Evolutionary conservation across 2,329 filamentous ascomycete genomes (phyloP), one percentile per base, ranked within the genome.

Genomic region (Xylariales sp.): DNA sequence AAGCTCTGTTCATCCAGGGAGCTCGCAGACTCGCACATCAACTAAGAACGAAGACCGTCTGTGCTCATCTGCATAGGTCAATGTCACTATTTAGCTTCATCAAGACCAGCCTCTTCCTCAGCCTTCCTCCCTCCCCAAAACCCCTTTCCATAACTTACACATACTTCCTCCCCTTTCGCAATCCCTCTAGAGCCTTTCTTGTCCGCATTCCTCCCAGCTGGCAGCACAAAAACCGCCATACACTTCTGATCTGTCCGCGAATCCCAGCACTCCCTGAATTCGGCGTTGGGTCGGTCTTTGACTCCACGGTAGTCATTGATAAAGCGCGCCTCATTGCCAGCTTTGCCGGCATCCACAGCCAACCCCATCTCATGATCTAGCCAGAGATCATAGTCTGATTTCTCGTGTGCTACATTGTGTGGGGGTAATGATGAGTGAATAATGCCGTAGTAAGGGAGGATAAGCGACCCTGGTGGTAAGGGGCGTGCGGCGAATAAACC

Each of bases 261-360:
- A 57, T 79, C 76, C 76, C 77, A 82, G 2, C 71, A 72, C 47
- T 75, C 72, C 31, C 64, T 66, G 50, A 82, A 83, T 62, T 80
- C 77, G 5, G 76, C 75, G 46, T 80, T 80, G 1, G 76, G 65
- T 44, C 69, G 60, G 36, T 61, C 64, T 10, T 63, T 63, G 2
- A 84, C 68, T 3, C 80, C 79, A 5, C 81, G 67, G 51, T 79
- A 85, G 59, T 85, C 81, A 53, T 85, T 85, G 33, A 83, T 70
- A 50, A 82, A 84, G 8, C 81, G 65, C 2, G 75, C 80, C 62
- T 85, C 81, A 52, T 83, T 84, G 9, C 80, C 80, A 40, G 60
- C 61, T 27, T 55, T 56, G 12, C 66, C 71, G 3, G 80, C 81
- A 51, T 85, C 81, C 4, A 84, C 73, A 3, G 79, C 79, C 1